Conservation (phyloP, 108 stramenopile species). For the Pseudonitzschia multistriata region DNA sequence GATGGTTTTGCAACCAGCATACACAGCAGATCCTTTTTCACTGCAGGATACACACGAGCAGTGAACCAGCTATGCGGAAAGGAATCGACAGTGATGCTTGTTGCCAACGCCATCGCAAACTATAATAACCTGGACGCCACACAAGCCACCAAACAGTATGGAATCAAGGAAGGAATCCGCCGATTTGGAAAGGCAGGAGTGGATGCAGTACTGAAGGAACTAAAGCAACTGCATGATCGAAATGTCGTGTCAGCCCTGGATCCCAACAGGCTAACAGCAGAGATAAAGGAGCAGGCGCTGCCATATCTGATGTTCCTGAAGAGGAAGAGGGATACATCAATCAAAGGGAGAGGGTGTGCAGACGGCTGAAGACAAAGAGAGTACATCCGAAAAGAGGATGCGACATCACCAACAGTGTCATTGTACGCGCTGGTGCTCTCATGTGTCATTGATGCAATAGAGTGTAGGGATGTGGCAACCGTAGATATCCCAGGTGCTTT, state of each 20-base stretch:
- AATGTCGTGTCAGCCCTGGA: conserved; percentile 30
- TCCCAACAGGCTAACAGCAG: conserved; percentile 28
- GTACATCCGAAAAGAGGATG: conserved; percentile 29
- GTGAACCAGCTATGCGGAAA: too few relatives aligned
- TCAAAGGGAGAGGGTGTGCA: background rate
- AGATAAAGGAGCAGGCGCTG: background rate
- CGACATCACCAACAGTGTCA: conserved; percentile 31
- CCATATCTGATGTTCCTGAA: background rate
- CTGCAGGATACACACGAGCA: too few relatives aligned
- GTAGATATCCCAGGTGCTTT: conserved; percentile 43
- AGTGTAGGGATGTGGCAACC: conserved; percentile 26
- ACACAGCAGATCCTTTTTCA: too few relatives aligned
- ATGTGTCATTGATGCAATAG: conserved; percentile 32
- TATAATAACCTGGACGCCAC: too few relatives aligned
- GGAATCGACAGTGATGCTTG: too few relatives aligned
- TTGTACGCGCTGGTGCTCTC: conserved; percentile 31
- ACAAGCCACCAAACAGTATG: too few relatives aligned
- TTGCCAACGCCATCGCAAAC: too few relatives aligned
- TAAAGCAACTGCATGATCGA: conserved; percentile 38
- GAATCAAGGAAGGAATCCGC: conserved; percentile 22
- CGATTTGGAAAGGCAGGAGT: conserved; percentile 37
- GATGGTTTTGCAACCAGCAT: too few relatives aligned
- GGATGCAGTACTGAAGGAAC: conserved; percentile 36
- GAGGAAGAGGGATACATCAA: background rate
- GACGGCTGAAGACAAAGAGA: background rate